Evolutionary conservation across 208 protist genomes (phyloP), one percentile per base, ranked within the genome.

Genomic region (Polymyxa betae): DNA sequence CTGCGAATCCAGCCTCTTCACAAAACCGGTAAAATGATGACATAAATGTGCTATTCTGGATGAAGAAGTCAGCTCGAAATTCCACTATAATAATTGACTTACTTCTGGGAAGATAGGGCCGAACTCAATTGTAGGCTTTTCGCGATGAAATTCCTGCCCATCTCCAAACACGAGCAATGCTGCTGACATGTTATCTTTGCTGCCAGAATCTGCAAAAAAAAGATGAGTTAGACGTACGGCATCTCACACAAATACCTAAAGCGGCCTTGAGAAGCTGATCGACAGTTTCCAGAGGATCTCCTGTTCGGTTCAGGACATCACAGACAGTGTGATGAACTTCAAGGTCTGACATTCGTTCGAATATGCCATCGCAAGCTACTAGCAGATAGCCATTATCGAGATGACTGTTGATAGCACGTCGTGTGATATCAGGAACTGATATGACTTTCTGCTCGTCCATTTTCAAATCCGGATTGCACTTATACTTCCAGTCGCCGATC

Each of bases 401-500:
- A 82, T n/a, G 5, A 38, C 16, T n/a, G 5, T 5, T 82, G 72
- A 43, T 82, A 43, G 5, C 10, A 5, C 72, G 72, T 82, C 72
- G 5, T n/a, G 5, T 5, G 5, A 82, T 82, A 43, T 82, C 72
- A 43, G 72, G 72, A 5, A 82, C 5, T 20, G 72, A 5, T 5
- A 52, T 88, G 1, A 91, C 90, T 77, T 91, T 91, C 90, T 91
- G 90, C 29, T 91, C 68, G 1, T 90, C 87, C 10, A 43, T 43
- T 12, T 10, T 10, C 0, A 91, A 10, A 12, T 89, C 32, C 10
- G 40, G 32, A 38, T 91, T 90, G 38, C 87, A 64, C n/a, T 91
- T 91, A 40, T 91, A 91, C n/a, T 89, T 91, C 49, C 68, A 91
- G 45, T 91, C 90, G 60, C 90, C 90, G 68, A 91, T 91, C 60